These are phyloP conservation scores for Graphilbum ipis-grandicollis DNA, from an alignment of 2,329 filamentous ascomycete species.

Conservation along the genomic window DNA sequence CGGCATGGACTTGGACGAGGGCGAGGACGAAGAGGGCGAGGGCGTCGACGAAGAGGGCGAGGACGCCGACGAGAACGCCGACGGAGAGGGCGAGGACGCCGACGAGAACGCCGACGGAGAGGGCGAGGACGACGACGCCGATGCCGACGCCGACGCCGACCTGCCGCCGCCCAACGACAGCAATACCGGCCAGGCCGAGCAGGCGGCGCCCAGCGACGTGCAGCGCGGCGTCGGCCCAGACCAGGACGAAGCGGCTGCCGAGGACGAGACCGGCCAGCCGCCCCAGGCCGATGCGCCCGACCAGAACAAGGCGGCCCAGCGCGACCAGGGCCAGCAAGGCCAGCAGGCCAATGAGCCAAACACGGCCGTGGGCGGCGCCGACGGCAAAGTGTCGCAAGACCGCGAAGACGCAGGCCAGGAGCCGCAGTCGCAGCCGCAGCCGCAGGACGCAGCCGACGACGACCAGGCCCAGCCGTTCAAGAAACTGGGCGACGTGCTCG, in stretches of 20 bases:
- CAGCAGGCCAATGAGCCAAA: slow-evolving; percentile 40
- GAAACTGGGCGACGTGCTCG: slow-evolving; percentile 82
- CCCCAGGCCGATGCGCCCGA: slow-evolving; percentile 4
- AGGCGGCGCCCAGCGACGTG: slow-evolving; percentile 44
- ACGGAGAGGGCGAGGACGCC: slow-evolving; percentile 17
- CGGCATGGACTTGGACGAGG: slow-evolving; percentile 24
- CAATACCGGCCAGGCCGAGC: slow-evolving; percentile 25
- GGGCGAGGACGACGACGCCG: slow-evolving; percentile 65
- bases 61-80: slow-evolving; percentile 12
- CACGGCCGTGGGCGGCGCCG: slow-evolving; percentile 41
- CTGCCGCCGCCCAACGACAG: slow-evolving; percentile 21
- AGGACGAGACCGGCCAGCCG: slow-evolving; percentile 6
- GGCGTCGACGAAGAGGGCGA: slow-evolving; percentile 12
- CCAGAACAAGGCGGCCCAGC: slow-evolving; percentile 42
- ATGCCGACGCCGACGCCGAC: slow-evolving; percentile 60
- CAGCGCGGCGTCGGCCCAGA: slow-evolving; percentile 49
- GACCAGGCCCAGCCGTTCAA: slow-evolving; percentile 58
- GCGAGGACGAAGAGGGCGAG: slow-evolving; percentile 30
- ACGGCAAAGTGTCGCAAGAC: slow-evolving; percentile 36
- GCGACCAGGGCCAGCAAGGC: slow-evolving; percentile 48
- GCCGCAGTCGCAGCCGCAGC: slow-evolving; percentile 20
- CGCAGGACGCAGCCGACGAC: slow-evolving; percentile 17
- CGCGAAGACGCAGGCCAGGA: no score
- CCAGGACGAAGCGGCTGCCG: slow-evolving; percentile 33
- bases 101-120: slow-evolving; percentile 38